Percentiles rank a stretch among this genome's conserved stretches.
These are phyloP conservation scores for Hyparrhenia diplandra DNA, from an alignment of 176 grass and related monocot genomes.

Conservation along the genomic window DNA sequence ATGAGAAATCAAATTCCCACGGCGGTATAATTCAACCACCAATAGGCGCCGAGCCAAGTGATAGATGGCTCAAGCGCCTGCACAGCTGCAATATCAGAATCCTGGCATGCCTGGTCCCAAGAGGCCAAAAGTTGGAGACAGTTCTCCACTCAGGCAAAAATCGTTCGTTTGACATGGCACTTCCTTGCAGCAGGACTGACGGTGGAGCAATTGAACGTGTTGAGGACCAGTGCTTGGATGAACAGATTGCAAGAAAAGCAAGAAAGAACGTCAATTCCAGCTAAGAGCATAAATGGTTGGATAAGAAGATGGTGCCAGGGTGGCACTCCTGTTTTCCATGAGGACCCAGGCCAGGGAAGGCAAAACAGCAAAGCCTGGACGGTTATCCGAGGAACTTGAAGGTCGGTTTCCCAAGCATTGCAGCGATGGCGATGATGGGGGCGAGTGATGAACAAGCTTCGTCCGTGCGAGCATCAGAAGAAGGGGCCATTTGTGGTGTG, in stretches of 20 bases:
- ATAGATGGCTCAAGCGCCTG: conserved; percentile 68
- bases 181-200: neutral
- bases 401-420: conserved; percentile 68
- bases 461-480: conserved; percentile 45
- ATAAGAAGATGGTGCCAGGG: conserved; percentile 48
- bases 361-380: neutral
- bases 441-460: conserved; percentile 59
- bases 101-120: conserved; percentile 27
- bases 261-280: neutral
- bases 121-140: conserved; percentile 23
- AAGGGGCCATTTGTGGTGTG: conserved; percentile 63
- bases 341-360: neutral
- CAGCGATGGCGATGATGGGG: conserved; percentile 90
- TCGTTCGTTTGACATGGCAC: neutral
- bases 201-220: neutral
- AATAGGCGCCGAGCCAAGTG: neutral
- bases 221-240: neutral
- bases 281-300: conserved; percentile 48
- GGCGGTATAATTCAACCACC: neutral
- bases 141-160: conserved; percentile 6
- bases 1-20: conserved; percentile 27
- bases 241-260: neutral
- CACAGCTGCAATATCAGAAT: neutral
- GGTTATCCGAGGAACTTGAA: conserved; percentile 17
- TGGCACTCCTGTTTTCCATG: neutral